These are phyloP conservation scores for Cylindrodendrum hubeiense DNA, from an alignment of 2,329 filamentous ascomycete genomes.

Conservation along the genomic window DNA sequence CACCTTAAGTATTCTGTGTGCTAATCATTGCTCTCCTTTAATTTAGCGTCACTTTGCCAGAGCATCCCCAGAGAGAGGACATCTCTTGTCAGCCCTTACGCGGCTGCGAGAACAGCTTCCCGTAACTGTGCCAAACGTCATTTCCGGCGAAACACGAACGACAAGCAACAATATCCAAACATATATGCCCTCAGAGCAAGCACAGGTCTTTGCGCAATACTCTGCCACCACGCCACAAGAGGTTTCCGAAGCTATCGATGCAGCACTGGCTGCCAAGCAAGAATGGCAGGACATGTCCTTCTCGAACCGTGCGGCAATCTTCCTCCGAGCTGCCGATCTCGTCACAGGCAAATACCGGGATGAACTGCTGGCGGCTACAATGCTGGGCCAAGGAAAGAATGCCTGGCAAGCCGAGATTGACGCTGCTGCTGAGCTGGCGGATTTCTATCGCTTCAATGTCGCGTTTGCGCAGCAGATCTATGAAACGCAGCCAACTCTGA, in stretches of 20 bases:
- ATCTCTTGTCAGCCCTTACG: slow-evolving; percentile 9
- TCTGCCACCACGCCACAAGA: slow-evolving; percentile 20
- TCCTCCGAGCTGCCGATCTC: slow-evolving; percentile 93
- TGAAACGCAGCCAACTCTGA: slow-evolving; percentile 85
- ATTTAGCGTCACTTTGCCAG: slow-evolving; percentile 17
- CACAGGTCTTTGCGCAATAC: slow-evolving; percentile 32
- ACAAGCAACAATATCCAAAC: slow-evolving; percentile 8
- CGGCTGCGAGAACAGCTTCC: slow-evolving; percentile 1
- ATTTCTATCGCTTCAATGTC: slow-evolving; percentile 94
- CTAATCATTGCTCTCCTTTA: background rate
- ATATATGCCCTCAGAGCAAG: slow-evolving; percentile 12
- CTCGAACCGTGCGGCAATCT: slow-evolving; percentile 88
- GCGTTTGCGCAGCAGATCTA: slow-evolving; percentile 93
- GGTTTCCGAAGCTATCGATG: slow-evolving; percentile 16
- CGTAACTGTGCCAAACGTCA: slow-evolving; percentile 14
- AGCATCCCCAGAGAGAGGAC: slow-evolving; percentile 13
- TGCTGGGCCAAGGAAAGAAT: slow-evolving; percentile 97
- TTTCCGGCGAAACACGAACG: slow-evolving; percentile 13
- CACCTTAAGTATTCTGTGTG: background rate
- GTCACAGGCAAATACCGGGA: slow-evolving; percentile 92
- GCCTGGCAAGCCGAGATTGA: slow-evolving; percentile 98
- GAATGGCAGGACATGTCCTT: slow-evolving; percentile 91
- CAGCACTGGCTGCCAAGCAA: slow-evolving; percentile 72
- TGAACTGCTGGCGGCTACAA: slow-evolving; percentile 93
- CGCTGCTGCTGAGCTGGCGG: slow-evolving; percentile 73